Evolutionary conservation across 257 asterid species (phyloP).

Genomic region (Thymus mandschuricus): DNA sequence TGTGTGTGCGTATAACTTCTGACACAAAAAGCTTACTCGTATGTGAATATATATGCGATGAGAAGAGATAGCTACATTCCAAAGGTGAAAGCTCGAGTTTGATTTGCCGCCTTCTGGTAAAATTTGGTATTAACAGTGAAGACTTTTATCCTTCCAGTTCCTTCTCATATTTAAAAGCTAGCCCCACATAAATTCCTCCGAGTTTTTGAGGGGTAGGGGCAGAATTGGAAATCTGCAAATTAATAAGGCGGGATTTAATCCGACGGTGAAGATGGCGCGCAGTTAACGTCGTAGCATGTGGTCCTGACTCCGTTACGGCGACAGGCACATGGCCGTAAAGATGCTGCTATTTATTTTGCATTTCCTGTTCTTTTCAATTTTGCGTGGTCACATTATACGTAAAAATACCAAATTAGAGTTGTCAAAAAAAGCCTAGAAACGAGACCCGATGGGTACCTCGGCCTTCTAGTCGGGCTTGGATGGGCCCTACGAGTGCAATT

Average conservation of each 20-base stretch:
- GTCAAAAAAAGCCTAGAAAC: no score
- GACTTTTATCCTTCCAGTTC: no score
- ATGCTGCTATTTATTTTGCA: constrained; percentile 39
- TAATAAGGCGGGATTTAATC: constrained; percentile 34
- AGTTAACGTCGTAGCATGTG: constrained; percentile 55
- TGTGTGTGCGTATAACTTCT: not conserved
- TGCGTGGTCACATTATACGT: no score
- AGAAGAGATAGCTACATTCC: constrained; percentile 4
- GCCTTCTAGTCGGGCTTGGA: no score
- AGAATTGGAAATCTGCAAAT: not conserved
- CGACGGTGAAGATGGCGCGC: constrained; percentile 38
- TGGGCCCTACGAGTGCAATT: no score
- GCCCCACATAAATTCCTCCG: no score
- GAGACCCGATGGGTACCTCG: no score
- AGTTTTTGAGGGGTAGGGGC: not conserved
- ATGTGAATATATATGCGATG: not conserved
- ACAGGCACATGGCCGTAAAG: constrained; percentile 48
- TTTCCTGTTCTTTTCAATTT: not conserved
- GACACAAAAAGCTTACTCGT: constrained; percentile 3
- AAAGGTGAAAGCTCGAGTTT: constrained; percentile 15
- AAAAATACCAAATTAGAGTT: no score
- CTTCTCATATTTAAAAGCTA: no score
- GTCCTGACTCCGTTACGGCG: constrained; percentile 71
- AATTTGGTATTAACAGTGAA: no score
- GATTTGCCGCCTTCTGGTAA: not conserved